Evolutionary conservation across 441 rosid genomes (phyloP).

Genomic region (Jatropha multifida): DNA sequence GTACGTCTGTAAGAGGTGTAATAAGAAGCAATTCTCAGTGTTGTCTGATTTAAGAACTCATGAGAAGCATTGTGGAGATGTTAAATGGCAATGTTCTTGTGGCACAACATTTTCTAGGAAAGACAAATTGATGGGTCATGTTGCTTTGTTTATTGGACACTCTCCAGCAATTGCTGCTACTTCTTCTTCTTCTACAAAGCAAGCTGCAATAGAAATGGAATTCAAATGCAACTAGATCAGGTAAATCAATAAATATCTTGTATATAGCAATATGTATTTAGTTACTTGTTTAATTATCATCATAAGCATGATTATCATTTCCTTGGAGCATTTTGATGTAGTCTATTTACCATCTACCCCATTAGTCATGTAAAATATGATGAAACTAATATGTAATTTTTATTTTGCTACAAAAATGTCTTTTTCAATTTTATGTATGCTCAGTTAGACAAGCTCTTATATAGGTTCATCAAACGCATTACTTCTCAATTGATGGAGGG

Average conservation of each 20-base stretch:
- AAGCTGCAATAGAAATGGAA: constrained; percentile 11
- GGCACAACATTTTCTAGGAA: constrained; percentile 86
- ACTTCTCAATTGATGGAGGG: too few relatives aligned
- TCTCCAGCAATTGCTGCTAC: constrained; percentile 30
- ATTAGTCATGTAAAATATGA: too few relatives aligned
- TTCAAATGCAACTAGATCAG: constrained; percentile 26
- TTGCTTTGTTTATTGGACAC: constrained; percentile 72
- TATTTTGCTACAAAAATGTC: too few relatives aligned
- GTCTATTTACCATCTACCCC: too few relatives aligned
- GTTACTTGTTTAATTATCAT: background rate
- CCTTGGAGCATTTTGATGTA: too few relatives aligned
- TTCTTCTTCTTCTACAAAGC: constrained; percentile 11
- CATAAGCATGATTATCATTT: background rate
- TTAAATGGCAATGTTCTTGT: constrained; percentile 82
- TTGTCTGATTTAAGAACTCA: constrained; percentile 86
- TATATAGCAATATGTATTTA: too few relatives aligned
- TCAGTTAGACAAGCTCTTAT: too few relatives aligned
- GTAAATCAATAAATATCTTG: constrained; percentile 9
- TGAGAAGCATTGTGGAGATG: constrained; percentile 86
- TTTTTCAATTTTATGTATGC: too few relatives aligned
- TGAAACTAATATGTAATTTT: too few relatives aligned
- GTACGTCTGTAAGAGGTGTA: constrained; percentile 82
- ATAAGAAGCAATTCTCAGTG: constrained; percentile 76
- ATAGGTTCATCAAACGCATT: too few relatives aligned
- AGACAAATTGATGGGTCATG: constrained; percentile 81